Percentiles rank a stretch among this genome's conserved stretches.
phyloP scores from a whole-genome alignment of 139 green algal species.

The Chara braunii region DNA sequence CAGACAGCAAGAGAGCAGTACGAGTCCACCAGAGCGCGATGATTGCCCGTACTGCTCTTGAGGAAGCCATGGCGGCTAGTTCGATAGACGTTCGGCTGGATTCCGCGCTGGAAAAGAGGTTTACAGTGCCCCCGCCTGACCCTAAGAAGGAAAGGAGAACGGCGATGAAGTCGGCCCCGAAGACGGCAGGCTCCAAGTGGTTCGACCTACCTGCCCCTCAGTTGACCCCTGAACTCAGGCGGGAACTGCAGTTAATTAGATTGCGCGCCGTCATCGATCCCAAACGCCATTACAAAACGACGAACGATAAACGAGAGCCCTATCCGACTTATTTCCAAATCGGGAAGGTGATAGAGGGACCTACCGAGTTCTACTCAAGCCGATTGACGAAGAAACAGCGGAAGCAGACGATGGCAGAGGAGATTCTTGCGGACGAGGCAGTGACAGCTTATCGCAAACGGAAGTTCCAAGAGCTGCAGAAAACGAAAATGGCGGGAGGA shows the following conservation, averaged over 20 bases:
- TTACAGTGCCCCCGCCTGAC: conserved; percentile 10
- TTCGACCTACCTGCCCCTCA: conserved; percentile 20
- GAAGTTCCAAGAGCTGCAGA: neutral
- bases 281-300: conserved; percentile 79
- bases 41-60: too few species aligned
- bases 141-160: conserved; percentile 7
- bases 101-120: conserved; percentile 16
- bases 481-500: neutral
- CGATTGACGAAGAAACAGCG: conserved; percentile 62
- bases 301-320: neutral
- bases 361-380: conserved; percentile 58
- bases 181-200: conserved; percentile 32
- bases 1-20: too few species aligned
- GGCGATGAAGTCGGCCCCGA: conserved; percentile 1
- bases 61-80: too few species aligned
- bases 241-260: conserved; percentile 16
- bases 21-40: too few species aligned
- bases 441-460: neutral
- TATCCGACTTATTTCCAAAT: conserved; percentile 45
- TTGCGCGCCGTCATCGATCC: conserved; percentile 71
- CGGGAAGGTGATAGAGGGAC: conserved; percentile 68
- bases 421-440: conserved; percentile 32
- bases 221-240: conserved; percentile 30
- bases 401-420: conserved; percentile 47
- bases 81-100: too few species aligned